phyloP scores from a whole-genome alignment of 1,139 yeast genomes.

The Zygosaccharomyces sapae region DNA sequence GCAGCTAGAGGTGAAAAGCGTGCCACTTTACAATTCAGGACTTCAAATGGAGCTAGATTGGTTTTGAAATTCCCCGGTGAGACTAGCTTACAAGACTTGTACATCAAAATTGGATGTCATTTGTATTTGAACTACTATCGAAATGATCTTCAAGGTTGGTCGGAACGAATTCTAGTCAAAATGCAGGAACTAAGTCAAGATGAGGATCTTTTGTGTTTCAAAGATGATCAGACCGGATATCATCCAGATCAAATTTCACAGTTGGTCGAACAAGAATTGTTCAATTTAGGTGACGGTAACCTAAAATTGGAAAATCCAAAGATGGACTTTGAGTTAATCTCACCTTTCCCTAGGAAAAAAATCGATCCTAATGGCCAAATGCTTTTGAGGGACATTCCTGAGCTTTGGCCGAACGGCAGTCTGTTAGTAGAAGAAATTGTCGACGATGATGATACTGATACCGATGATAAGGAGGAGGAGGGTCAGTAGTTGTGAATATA shows the following conservation, averaged over 20 bases:
- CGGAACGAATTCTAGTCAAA: slow-evolving; percentile 13
- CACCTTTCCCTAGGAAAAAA: slow-evolving; percentile 54
- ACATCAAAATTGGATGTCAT: slow-evolving; percentile 54
- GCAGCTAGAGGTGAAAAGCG: slow-evolving; percentile 15
- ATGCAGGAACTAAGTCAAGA: slow-evolving; percentile 17
- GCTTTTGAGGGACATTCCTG: slow-evolving; percentile 40
- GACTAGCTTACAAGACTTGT: slow-evolving; percentile 56
- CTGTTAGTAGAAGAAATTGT: slow-evolving; percentile 47
- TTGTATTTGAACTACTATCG: slow-evolving; percentile 24
- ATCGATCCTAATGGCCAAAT: slow-evolving; percentile 36
- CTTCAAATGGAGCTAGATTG: slow-evolving; percentile 58
- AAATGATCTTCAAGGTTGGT: slow-evolving; percentile 18
- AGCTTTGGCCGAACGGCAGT: slow-evolving; percentile 62
- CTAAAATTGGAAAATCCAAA: slow-evolving; percentile 37
- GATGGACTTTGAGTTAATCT: slow-evolving; percentile 48
- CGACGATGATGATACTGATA: slow-evolving; percentile 31
- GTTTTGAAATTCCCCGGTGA: slow-evolving; percentile 50
- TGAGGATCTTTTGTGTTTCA: slow-evolving; percentile 24
- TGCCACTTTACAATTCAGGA: slow-evolving; percentile 43
- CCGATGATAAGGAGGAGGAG: slow-evolving; percentile 26
- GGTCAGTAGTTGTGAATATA: slow-evolving; percentile 5
- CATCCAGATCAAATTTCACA: slow-evolving; percentile 15
- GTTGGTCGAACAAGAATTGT: slow-evolving; percentile 21
- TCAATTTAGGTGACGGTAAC: slow-evolving; percentile 14
- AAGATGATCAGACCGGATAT: slow-evolving; percentile 11